Base-by-base conservation (phyloP, 768 basidiomycete genomes). In the Naganishia kalamii region DNA sequence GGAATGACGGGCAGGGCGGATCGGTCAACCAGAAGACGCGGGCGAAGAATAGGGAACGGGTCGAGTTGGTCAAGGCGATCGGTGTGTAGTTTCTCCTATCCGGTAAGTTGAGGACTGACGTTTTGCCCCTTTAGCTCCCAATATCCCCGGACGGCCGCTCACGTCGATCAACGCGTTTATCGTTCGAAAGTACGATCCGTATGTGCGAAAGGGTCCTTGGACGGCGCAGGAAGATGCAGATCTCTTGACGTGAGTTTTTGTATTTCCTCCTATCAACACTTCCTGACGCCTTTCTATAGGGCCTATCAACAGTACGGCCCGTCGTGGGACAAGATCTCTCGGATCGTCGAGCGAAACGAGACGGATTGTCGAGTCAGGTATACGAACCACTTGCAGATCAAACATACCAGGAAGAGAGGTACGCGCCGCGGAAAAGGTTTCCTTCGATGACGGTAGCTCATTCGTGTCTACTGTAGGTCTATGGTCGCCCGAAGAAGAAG, bases 141-240 rank as follows among this genome's bases (percentile, higher is more conserved):
- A 37, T 23, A 57, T 57, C 37, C 54, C 54, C 11, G 54, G 54
- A 11, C n/a, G 54, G 40, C 54, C 54, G 10, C 37, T 57, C 33
- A 57, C 54, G 23, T 57, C 54, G 3, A 57, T 57, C 54, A 57
- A 57, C 37, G 54, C 54, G 11, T 57, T 57, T 27, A 57, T 57
- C 35, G 54, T 57, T 23, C 54, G 54, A 40, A 57, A 57, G 35
- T 57, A 57, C 54, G 54, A 57, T 21, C 54, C 54, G 3, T 57
- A 57, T 41, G 54, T 57, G 35, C n/a, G 54, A 57, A 57, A 57
- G 35, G 54, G 54, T 37, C 35, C 54, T 3, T 57, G 54, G 54
- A 57, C 54, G 10, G 13, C 54, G 25, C 54, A 57, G 13, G 54
- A 57, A 40, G 54, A 57, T 21, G 54, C 54, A 5, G 54, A 57